Evolutionary conservation across 108 stramenopile species (phyloP).

Genomic region (Schizochytrium sp.): DNA sequence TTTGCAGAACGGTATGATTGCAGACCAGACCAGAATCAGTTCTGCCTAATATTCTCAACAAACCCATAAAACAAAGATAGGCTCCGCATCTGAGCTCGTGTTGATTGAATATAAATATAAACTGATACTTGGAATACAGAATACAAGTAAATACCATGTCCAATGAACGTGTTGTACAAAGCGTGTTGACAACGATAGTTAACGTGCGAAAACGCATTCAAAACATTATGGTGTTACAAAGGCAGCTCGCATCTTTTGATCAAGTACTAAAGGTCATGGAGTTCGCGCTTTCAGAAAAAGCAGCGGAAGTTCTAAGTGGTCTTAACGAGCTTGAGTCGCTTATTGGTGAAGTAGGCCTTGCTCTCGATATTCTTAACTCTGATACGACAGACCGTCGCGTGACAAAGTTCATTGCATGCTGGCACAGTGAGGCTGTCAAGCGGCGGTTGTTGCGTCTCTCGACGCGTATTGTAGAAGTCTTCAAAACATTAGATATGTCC

Average conservation of each 20-base stretch:
- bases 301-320: background rate
- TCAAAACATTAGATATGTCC: background rate
- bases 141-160: background rate
- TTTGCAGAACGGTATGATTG: too few relatives aligned
- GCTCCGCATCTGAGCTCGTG: too few relatives aligned
- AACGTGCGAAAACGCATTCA: background rate
- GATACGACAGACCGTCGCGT: background rate
- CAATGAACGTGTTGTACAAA: background rate
- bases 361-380: background rate
- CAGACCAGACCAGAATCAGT: too few relatives aligned
- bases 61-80: too few relatives aligned
- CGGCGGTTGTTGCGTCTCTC: background rate
- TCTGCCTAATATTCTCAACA: too few relatives aligned
- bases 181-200: background rate
- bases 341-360: background rate
- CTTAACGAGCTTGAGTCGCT: slow-evolving; percentile 10
- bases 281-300: background rate
- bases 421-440: background rate
- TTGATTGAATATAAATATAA: too few relatives aligned
- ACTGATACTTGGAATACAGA: too few relatives aligned
- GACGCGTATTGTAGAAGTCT: background rate
- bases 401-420: background rate
- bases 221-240: background rate
- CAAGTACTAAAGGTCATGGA: background rate
- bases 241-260: background rate